phyloP scores from a whole-genome alignment of 1,139 yeast genomes.

The Zygotorulaspora mrakii region DNA sequence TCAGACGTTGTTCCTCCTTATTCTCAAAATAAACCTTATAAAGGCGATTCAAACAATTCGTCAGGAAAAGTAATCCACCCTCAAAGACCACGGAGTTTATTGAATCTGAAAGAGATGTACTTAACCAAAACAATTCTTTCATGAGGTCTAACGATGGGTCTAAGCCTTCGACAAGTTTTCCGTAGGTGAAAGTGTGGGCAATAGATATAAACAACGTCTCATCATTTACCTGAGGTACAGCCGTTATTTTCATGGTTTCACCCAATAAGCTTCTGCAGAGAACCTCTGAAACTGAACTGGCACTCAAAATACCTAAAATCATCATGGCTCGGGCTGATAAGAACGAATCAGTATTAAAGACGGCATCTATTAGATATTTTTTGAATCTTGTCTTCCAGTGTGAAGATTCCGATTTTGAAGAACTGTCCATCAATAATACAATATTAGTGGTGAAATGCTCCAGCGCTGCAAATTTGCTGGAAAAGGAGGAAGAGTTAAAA shows the following conservation, averaged over 20 bases:
- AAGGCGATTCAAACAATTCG: conserved; percentile 35
- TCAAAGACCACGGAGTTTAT: conserved; percentile 49
- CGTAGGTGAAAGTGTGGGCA: conserved; percentile 46
- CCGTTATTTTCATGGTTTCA: conserved; percentile 41
- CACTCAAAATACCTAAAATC: conserved; percentile 67
- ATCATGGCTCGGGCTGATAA: conserved; percentile 71
- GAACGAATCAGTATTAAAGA: conserved; percentile 56
- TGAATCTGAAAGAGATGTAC: conserved; percentile 41
- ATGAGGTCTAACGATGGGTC: conserved; percentile 52
- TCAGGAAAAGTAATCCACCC: conserved; percentile 48
- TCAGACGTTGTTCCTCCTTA: conserved; percentile 9
- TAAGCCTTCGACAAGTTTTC: conserved; percentile 63
- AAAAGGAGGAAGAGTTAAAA: conserved; percentile 44
- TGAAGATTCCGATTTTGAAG: conserved; percentile 47
- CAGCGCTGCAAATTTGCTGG: conserved; percentile 52
- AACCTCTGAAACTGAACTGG: conserved; percentile 58
- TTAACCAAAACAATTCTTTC: conserved; percentile 66
- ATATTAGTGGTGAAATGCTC: conserved; percentile 65
- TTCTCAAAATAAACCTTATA: conserved; percentile 30
- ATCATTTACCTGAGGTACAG: conserved; percentile 34
- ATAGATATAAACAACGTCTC: conserved; percentile 36
- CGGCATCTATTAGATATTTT: conserved; percentile 60
- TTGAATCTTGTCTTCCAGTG: conserved; percentile 72
- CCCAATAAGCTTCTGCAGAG: conserved; percentile 42
- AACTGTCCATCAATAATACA: conserved; percentile 53